Percentiles rank a stretch among this genome's conserved stretches.
Conservation (phyloP, 352 stramenopile genomes). For the Globisporangium megalacanthum region DNA sequence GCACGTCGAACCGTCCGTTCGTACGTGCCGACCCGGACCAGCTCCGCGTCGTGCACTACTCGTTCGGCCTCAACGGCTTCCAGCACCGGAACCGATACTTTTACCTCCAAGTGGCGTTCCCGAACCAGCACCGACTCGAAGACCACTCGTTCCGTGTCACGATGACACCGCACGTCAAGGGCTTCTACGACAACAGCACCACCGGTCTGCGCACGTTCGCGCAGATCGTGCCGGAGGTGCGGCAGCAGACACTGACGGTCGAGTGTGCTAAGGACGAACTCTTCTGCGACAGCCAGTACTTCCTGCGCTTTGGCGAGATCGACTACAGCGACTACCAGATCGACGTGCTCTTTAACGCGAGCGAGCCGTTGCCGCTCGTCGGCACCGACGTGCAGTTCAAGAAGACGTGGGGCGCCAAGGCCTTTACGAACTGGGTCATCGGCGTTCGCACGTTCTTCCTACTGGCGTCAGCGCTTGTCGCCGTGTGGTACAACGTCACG, state of each 20-base stretch:
- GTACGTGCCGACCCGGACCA: conserved; percentile 17
- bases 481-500: conserved; percentile 37
- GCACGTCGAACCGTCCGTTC: conserved; percentile 34
- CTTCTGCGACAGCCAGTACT: conserved; percentile 41
- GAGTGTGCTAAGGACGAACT: conserved; percentile 23
- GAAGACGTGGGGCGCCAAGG: conserved; percentile 42
- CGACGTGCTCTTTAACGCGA: conserved; percentile 56
- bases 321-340: conserved; percentile 50
- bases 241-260: conserved; percentile 29
- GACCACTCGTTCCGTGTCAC: conserved; percentile 43
- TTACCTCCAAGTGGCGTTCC: conserved; percentile 46
- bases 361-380: conserved; percentile 24
- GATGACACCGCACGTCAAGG: conserved; percentile 47
- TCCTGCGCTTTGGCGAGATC: conserved; percentile 49
- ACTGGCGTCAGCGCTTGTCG: conserved; percentile 27
- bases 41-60: conserved; percentile 42
- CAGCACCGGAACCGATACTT: conserved; percentile 57
- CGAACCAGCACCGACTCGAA: conserved; percentile 25
- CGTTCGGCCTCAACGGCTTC: conserved; percentile 49
- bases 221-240: conserved; percentile 29
- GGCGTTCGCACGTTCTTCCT: conserved; percentile 56
- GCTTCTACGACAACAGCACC: conserved; percentile 32
- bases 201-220: conserved; percentile 27
- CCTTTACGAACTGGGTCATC: conserved; percentile 55
- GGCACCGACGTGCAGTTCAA: conserved; percentile 42